These are phyloP conservation scores for Euphrasia arctica DNA, from an alignment of 305 asterid species.

Conservation along the genomic window DNA sequence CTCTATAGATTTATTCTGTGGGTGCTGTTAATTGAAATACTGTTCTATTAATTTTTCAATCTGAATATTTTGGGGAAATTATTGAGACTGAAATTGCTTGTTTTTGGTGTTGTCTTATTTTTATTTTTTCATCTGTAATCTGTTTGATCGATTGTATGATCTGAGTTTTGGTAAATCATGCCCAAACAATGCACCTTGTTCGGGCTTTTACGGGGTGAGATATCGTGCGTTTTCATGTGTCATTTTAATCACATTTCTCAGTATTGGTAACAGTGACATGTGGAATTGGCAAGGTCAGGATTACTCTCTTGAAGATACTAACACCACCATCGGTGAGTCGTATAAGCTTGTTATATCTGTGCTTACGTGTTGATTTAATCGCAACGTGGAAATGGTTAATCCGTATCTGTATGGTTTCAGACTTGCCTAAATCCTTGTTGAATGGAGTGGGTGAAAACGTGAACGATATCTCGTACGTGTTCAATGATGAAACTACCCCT, in stretches of 20 bases:
- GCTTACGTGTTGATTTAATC: background rate
- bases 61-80: conserved; percentile 20
- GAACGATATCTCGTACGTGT: conserved; percentile 31
- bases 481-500: conserved; percentile 50
- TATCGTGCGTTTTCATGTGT: conserved; percentile 10
- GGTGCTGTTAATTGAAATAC: conserved; percentile 18
- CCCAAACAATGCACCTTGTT: background rate
- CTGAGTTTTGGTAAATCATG: conserved; percentile 5
- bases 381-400: conserved; percentile 11
- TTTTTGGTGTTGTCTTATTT: conserved; percentile 18
- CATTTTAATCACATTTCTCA: conserved; percentile 1
- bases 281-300: conserved; percentile 58
- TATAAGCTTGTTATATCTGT: background rate
- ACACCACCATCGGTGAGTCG: conserved; percentile 38
- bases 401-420: conserved; percentile 30
- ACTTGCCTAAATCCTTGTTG: conserved; percentile 40
- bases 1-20: background rate
- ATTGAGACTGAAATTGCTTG: conserved; percentile 12
- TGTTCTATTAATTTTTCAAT: background rate
- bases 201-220: background rate
- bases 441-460: conserved; percentile 37
- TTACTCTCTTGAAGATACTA: conserved; percentile 40
- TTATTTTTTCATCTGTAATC: background rate
- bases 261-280: conserved; percentile 33
- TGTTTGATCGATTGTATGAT: conserved; percentile 1